phyloP scores from a whole-genome alignment of 441 rosid genomes.

The Biscutella auriculata region DNA sequence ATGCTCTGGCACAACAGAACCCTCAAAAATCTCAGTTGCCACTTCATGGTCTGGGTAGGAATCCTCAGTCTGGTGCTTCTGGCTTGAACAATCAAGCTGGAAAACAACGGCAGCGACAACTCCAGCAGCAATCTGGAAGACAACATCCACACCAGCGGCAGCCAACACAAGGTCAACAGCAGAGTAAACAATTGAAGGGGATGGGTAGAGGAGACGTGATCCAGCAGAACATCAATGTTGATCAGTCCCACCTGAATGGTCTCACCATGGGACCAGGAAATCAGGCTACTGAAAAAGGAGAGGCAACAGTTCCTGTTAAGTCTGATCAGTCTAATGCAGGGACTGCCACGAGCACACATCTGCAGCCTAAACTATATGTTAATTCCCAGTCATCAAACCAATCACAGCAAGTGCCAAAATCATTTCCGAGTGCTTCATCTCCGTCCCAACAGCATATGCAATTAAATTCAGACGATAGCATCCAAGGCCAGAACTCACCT shows the following conservation, averaged over 20 bases:
- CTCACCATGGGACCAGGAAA: conserved; percentile 41
- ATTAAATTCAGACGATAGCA: conserved; percentile 45
- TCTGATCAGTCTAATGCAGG: conserved; percentile 59
- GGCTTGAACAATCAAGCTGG: conserved; percentile 66
- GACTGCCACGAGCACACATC: conserved; percentile 36
- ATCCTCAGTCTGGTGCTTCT: conserved; percentile 42
- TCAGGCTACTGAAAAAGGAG: conserved; percentile 65
- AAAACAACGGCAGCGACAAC: conserved; percentile 73
- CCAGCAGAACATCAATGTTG: conserved; percentile 54
- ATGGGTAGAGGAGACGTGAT: conserved; percentile 71
- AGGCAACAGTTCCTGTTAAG: conserved; percentile 41
- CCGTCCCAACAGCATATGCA: conserved; percentile 45
- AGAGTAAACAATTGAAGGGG: conserved; percentile 63
- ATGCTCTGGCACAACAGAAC: conserved; percentile 46
- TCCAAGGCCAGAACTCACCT: conserved; percentile 50
- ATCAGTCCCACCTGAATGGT: conserved; percentile 73
- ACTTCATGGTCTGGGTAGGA: conserved; percentile 48
- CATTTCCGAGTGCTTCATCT: conserved; percentile 35
- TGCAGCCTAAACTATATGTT: conserved; percentile 52
- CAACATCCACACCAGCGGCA: conserved; percentile 82
- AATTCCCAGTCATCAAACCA: conserved; percentile 46
- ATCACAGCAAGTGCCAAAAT: conserved; percentile 46
- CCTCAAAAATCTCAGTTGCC: conserved; percentile 62
- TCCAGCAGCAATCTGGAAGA: conserved; percentile 72
- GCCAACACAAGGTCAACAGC: conserved; percentile 50